These are phyloP conservation scores for Nematocida sp. DNA, from an alignment of 371 early-diverging fungal genomes.

Conservation along the genomic window DNA sequence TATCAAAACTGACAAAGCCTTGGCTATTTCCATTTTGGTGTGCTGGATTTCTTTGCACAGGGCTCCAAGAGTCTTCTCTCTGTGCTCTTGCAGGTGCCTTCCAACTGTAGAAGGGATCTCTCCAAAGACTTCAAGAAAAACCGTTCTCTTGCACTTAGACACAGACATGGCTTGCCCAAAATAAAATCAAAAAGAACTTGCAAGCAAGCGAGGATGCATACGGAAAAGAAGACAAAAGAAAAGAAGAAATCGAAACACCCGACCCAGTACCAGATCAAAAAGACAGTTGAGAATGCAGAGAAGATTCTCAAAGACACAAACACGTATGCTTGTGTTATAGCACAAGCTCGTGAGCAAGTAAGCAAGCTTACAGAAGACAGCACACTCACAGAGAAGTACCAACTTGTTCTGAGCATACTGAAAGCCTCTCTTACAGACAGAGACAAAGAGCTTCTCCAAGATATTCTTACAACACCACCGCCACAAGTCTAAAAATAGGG, in stretches of 20 bases:
- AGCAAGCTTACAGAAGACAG: background rate
- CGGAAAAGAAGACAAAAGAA: background rate
- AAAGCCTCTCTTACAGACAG: background rate
- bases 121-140: conserved; percentile 43
- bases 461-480: no score
- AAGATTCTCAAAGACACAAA: background rate
- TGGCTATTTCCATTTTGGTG: conserved; percentile 8
- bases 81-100: conserved; percentile 1
- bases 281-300: background rate
- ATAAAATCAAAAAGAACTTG: conserved; percentile 19
- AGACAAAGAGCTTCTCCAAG: conserved; percentile 3
- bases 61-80: background rate
- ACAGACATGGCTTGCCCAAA: conserved; percentile 36
- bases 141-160: conserved; percentile 10
- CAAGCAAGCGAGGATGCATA: background rate
- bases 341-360: background rate
- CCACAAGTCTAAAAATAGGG: no score
- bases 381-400: conserved; percentile 23
- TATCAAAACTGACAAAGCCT: conserved; percentile 39
- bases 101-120: conserved; percentile 16
- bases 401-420: background rate
- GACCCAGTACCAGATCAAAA: no score
- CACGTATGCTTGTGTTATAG: background rate
- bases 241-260: no score
- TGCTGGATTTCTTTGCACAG: background rate